Evolutionary conservation across 2,329 filamentous ascomycete genomes (phyloP).

Genomic region (Hypoxylon sp.): DNA sequence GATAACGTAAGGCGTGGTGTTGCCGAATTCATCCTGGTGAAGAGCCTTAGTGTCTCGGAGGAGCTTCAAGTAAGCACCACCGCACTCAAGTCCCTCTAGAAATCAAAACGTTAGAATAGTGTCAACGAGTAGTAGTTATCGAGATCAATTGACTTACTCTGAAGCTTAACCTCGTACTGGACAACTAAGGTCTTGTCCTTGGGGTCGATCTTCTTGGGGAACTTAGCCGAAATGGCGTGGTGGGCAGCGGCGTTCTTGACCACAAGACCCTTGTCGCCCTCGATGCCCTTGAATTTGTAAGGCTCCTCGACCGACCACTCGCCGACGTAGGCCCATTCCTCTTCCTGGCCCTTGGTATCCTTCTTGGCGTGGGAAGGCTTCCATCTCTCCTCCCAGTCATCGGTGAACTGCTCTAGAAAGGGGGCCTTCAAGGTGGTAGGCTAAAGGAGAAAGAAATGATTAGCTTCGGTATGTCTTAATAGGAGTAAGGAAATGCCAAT

Average conservation of each 20-base stretch:
- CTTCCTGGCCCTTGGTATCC: constrained; percentile 78
- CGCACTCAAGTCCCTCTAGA: constrained; percentile 91
- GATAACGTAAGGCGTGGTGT: constrained; percentile 96
- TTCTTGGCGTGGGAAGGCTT: constrained; percentile 97
- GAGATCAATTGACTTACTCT: constrained; percentile 71
- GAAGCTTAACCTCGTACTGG: constrained; percentile 99
- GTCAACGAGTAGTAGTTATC: background rate
- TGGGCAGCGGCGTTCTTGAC: constrained; percentile 98
- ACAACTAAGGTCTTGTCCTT: constrained; percentile 97
- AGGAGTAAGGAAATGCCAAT: constrained; percentile 5
- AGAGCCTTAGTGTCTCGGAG: constrained; percentile 97
- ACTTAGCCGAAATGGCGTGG: constrained; percentile 99
- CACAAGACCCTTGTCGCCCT: constrained; percentile 95
- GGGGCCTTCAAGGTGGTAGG: constrained; percentile 88
- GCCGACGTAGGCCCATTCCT: constrained; percentile 97
- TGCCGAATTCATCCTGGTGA: constrained; percentile 97
- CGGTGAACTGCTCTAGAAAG: constrained; percentile 98
- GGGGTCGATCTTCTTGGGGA: constrained; percentile 95
- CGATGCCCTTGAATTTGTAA: constrained; percentile 85
- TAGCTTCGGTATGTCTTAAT: background rate
- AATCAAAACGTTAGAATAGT: constrained; percentile 46
- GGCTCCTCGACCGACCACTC: constrained; percentile 98
- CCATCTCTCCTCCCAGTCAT: constrained; percentile 94
- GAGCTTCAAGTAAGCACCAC: constrained; percentile 99
- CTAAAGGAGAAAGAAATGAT: constrained; percentile 57